A percentile compares a stretch with the other conserved stretches of the same genome.
Conservation (phyloP, 1,139 yeast species). For the Arxiozyma telluris region DNA sequence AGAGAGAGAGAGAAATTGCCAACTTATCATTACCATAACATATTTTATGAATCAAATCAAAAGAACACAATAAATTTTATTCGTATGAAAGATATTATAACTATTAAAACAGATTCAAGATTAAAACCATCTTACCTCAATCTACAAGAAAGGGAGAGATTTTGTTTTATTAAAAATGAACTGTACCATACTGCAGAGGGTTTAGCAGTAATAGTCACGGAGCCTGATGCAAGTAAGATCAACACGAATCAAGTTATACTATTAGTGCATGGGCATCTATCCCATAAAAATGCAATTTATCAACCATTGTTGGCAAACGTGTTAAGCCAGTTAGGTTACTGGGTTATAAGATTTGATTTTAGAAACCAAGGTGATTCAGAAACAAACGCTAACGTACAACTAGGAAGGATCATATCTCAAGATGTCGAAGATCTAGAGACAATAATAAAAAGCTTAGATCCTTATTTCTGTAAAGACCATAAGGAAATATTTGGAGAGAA, state of each 20-base stretch:
- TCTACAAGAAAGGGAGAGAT: neutral
- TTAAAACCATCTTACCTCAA: neutral
- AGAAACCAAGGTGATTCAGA: constrained; percentile 77
- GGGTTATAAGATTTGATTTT: constrained; percentile 70
- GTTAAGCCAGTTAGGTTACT: constrained; percentile 54
- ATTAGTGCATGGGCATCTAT: constrained; percentile 69
- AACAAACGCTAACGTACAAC: constrained; percentile 36
- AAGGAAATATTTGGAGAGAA: constrained; percentile 8
- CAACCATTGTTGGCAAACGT: constrained; percentile 54
- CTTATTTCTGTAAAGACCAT: constrained; percentile 17
- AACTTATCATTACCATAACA: too few relatives aligned
- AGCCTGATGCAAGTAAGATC: neutral
- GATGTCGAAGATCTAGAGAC: constrained; percentile 63
- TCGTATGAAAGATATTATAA: neutral
- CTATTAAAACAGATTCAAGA: neutral
- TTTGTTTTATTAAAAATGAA: neutral
- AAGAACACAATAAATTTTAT: neutral
- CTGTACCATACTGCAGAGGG: neutral
- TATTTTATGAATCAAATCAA: neutral
- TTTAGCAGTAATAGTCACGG: neutral
- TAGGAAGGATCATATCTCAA: constrained; percentile 50
- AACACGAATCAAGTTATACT: constrained; percentile 32
- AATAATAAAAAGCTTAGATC: constrained; percentile 39
- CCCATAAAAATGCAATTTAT: constrained; percentile 75
- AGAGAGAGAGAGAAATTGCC: too few relatives aligned